These are phyloP conservation scores for Dryas integrifolia DNA, from an alignment of 331 rosid species.

Conservation along the genomic window DNA sequence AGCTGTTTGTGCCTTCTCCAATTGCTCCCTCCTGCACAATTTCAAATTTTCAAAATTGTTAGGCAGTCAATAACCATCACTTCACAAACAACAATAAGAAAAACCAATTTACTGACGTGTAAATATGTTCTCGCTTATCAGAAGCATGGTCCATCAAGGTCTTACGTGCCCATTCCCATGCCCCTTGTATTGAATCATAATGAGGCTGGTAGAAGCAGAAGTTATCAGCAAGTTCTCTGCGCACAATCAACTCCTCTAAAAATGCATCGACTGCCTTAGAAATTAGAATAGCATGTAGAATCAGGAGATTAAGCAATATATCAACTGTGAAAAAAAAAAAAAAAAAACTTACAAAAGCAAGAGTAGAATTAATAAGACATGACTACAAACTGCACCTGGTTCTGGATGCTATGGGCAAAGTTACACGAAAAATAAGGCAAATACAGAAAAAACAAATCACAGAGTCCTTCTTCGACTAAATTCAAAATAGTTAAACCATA, in stretches of 20 bases:
- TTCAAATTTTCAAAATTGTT: background rate
- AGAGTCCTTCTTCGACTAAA: background rate
- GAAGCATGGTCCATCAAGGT: constrained; percentile 77
- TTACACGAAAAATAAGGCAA: background rate
- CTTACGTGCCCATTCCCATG: constrained; percentile 98
- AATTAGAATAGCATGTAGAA: constrained; percentile 37
- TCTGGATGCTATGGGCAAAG: background rate
- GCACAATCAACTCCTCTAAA: constrained; percentile 82
- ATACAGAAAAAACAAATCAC: background rate
- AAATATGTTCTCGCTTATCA: constrained; percentile 68
- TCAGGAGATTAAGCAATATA: constrained; percentile 6
- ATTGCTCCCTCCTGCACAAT: constrained; percentile 69
- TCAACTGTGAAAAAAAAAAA: background rate
- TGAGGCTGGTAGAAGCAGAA: constrained; percentile 83
- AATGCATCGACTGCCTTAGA: constrained; percentile 80
- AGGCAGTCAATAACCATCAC: constrained; percentile 20
- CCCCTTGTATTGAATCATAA: constrained; percentile 82
- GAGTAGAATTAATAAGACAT: background rate
- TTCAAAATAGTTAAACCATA: background rate
- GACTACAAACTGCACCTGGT: background rate
- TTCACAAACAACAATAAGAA: constrained; percentile 18
- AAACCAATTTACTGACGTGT: constrained; percentile 53
- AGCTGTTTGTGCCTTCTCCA: constrained; percentile 85
- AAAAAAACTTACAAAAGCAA: constrained; percentile 12
- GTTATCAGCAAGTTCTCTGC: constrained; percentile 92